These are phyloP conservation scores for Centaurea solstitialis DNA, from an alignment of 129 eudicot species.

Conservation along the genomic window DNA sequence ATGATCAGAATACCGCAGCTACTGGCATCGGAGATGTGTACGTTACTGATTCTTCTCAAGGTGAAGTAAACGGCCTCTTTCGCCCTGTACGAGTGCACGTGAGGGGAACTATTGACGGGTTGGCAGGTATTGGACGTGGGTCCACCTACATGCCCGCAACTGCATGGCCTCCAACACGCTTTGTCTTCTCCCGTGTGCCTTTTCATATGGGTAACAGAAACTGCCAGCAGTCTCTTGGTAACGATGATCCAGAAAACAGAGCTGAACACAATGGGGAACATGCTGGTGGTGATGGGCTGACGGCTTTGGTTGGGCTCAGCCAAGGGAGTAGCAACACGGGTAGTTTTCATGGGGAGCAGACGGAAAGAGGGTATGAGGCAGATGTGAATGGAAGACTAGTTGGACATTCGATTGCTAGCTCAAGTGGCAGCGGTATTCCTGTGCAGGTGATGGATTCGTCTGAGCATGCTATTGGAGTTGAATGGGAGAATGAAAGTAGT, in stretches of 20 bases:
- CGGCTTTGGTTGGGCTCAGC: slow-evolving; percentile 96
- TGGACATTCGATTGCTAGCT: slow-evolving; percentile 56
- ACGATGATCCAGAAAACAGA: slow-evolving; percentile 82
- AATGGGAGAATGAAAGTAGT: slow-evolving; percentile 80
- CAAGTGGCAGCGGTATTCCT: slow-evolving; percentile 52
- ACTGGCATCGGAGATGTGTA: slow-evolving; percentile 70
- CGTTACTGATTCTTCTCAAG: slow-evolving; percentile 66
- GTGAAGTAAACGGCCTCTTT: slow-evolving; percentile 75
- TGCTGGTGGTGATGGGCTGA: slow-evolving; percentile 91
- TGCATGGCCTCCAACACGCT: slow-evolving; percentile 93
- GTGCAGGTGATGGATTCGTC: slow-evolving; percentile 73
- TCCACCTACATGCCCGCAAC: slow-evolving; percentile 66
- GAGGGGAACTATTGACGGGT: slow-evolving; percentile 87
- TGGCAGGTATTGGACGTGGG: slow-evolving; percentile 98
- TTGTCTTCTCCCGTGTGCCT: slow-evolving; percentile 94
- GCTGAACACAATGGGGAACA: slow-evolving; percentile 70
- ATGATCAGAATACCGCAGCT: slow-evolving; percentile 55
- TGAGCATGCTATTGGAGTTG: slow-evolving; percentile 58
- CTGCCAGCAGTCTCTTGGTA: slow-evolving; percentile 82
- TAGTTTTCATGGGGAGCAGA: slow-evolving; percentile 43
- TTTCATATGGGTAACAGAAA: slow-evolving; percentile 78
- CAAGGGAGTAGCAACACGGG: slow-evolving; percentile 58
- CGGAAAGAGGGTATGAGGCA: slow-evolving; percentile 49
- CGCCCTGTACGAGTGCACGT: slow-evolving; percentile 93
- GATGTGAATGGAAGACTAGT: slow-evolving; percentile 50